A percentile compares a stretch with the other conserved stretches of the same genome.
Conservation (phyloP, 2,329 filamentous ascomycete genomes). For the Botrytis tulipae region DNA sequence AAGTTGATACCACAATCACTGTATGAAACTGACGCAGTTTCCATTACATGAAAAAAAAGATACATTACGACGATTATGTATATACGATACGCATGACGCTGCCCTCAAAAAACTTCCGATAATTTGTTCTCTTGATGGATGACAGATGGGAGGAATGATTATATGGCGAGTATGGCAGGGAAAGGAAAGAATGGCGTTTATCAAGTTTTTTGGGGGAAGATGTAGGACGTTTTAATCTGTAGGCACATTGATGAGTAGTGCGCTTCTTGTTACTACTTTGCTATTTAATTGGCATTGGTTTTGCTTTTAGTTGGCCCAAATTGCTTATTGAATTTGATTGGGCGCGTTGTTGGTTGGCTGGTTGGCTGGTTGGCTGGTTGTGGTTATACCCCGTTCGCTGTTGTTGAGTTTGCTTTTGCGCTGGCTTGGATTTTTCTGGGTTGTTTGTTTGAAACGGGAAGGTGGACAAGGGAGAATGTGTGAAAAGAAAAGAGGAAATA, state of each 20-base stretch:
- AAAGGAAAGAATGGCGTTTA: constrained; percentile 4
- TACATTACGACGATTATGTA: constrained; percentile 17
- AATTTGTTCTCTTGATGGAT: neutral
- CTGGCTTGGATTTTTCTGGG: neutral
- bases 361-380: neutral
- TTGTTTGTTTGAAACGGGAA: neutral
- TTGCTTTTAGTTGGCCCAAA: neutral
- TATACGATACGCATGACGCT: constrained; percentile 11
- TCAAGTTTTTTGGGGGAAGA: neutral
- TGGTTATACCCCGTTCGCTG: constrained; percentile 10
- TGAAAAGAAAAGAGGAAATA: neutral
- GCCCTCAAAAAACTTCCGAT: neutral
- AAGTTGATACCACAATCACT: constrained; percentile 5
- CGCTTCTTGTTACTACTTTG: neutral
- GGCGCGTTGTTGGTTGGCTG: neutral
- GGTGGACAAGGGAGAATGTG: neutral
- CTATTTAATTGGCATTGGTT: neutral
- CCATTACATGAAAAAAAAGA: neutral
- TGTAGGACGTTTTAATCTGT: neutral
- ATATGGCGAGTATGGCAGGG: neutral
- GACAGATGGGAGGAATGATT: neutral
- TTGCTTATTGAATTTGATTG: neutral
- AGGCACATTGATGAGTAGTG: neutral
- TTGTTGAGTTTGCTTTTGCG: neutral
- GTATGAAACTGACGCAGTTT: neutral